Percentiles rank a stretch among this genome's conserved stretches.
Conservation (phyloP, 1,284 basidiomycete species). For the Dichomitus squalens region DNA sequence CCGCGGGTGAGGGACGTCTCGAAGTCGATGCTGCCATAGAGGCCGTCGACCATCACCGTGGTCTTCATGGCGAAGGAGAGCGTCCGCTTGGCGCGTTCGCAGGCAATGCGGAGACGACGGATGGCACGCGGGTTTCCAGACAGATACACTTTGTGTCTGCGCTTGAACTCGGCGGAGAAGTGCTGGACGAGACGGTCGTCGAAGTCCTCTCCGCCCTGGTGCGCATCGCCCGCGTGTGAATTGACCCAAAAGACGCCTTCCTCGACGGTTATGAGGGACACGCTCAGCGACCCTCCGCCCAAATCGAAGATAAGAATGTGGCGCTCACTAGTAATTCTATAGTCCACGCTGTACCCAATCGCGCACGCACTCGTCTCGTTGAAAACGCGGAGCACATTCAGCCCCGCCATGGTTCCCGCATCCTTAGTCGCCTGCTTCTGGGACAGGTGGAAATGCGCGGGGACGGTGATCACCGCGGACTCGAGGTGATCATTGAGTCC, state of each 20-base stretch:
- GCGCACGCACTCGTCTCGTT: slow-evolving; percentile 96
- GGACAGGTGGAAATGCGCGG: slow-evolving; percentile 97
- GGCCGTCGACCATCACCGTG: slow-evolving; percentile 96
- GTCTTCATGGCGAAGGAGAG: slow-evolving; percentile 96
- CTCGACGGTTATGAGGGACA: slow-evolving; percentile 89
- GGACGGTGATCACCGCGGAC: slow-evolving; percentile 94
- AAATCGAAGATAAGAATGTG: slow-evolving; percentile 98
- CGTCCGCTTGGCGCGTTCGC: slow-evolving; percentile 98
- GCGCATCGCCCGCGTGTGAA: slow-evolving; percentile 98
- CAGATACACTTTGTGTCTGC: slow-evolving; percentile 96
- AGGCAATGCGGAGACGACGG: slow-evolving; percentile 95
- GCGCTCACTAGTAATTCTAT: slow-evolving; percentile 84
- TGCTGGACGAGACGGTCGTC: slow-evolving; percentile 98
- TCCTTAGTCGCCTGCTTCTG: slow-evolving; percentile 97
- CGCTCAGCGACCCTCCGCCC: slow-evolving; percentile 98
- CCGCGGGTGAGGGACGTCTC: slow-evolving; percentile 98
- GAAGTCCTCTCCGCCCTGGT: slow-evolving; percentile 96
- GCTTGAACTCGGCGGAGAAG: slow-evolving; percentile 98
- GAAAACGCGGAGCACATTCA: slow-evolving; percentile 94
- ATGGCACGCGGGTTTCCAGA: slow-evolving; percentile 92
- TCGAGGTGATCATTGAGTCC: slow-evolving; percentile 75
- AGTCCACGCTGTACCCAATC: slow-evolving; percentile 93
- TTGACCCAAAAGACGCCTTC: slow-evolving; percentile 99
- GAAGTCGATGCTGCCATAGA: slow-evolving; percentile 97
- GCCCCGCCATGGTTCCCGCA: slow-evolving; percentile 86